phyloP scores from a whole-genome alignment of 768 basidiomycete genomes.

The Butyriboletus loyo region DNA sequence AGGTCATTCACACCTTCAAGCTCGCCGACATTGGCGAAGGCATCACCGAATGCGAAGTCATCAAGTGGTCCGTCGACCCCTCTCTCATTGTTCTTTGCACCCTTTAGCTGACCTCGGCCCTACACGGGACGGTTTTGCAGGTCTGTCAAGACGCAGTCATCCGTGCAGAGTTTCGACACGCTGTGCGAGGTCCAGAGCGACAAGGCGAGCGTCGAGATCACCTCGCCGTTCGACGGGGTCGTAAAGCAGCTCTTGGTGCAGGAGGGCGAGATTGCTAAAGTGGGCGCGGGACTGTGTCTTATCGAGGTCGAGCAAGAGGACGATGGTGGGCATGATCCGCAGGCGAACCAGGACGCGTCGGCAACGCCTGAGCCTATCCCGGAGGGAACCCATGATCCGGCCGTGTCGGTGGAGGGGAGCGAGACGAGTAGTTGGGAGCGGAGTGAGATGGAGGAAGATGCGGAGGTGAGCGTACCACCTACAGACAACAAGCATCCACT shows the following conservation, averaged over 20 bases:
- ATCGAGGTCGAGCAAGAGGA: slow-evolving; percentile 76
- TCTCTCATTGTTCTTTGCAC: background rate
- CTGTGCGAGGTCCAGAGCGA: slow-evolving; percentile 87
- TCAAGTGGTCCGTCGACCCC: slow-evolving; percentile 63
- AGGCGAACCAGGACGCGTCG: background rate
- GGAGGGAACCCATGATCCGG: slow-evolving; percentile 13
- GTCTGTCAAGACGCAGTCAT: slow-evolving; percentile 54
- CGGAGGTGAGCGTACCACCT: background rate
- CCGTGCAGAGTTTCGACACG: slow-evolving; percentile 62
- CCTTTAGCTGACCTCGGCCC: slow-evolving; percentile 6
- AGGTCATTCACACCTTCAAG: slow-evolving; percentile 59
- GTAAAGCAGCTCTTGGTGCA: slow-evolving; percentile 69
- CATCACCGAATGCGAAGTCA: slow-evolving; percentile 87
- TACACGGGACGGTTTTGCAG: slow-evolving; percentile 32
- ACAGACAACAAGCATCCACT: slow-evolving; percentile 49
- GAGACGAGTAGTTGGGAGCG: background rate
- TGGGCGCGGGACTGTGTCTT: slow-evolving; percentile 71
- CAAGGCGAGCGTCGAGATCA: slow-evolving; percentile 90
- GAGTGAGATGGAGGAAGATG: background rate
- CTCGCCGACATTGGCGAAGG: slow-evolving; percentile 89
- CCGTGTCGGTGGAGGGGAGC: background rate
- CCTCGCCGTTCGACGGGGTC: slow-evolving; percentile 78
- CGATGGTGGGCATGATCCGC: background rate
- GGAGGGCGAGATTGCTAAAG: slow-evolving; percentile 82
- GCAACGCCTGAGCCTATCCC: too few relatives aligned